Conservation (phyloP, 2,329 filamentous ascomycete species). For the Gyromitra esculenta region DNA sequence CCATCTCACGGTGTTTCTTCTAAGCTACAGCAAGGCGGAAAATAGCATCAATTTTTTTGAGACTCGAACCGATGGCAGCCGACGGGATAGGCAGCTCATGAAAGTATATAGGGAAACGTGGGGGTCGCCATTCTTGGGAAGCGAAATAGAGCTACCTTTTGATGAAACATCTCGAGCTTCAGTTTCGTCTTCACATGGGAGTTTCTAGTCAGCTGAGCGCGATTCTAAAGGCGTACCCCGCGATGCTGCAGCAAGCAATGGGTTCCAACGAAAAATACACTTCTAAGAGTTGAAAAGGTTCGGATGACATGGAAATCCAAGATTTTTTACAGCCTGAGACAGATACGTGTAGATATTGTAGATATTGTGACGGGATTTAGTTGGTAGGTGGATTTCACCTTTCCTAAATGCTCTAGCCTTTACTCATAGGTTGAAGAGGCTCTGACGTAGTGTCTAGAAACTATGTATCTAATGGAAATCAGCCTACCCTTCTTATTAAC, state of each 20-base stretch:
- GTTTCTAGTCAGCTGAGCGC: conserved; percentile 49
- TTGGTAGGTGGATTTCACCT: conserved; percentile 20
- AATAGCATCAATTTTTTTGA: conserved; percentile 20
- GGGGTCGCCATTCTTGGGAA: conserved; percentile 11
- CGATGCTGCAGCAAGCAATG: conserved; percentile 31
- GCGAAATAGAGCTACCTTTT: conserved; percentile 30
- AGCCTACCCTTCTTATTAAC: neutral
- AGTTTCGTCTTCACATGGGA: conserved; percentile 47
- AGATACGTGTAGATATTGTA: neutral
- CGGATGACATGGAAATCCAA: conserved; percentile 40
- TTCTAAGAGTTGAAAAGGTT: conserved; percentile 40
- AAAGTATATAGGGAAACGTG: conserved; percentile 22
- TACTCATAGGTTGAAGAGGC: conserved; percentile 13
- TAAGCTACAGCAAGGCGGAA: neutral
- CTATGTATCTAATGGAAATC: neutral
- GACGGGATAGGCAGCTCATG: conserved; percentile 1
- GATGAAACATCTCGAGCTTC: conserved; percentile 21
- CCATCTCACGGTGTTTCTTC: conserved; percentile 2
- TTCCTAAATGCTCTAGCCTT: neutral
- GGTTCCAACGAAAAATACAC: conserved; percentile 12
- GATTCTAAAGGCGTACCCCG: conserved; percentile 35
- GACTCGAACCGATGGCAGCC: neutral
- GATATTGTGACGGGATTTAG: conserved; percentile 15
- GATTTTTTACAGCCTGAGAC: conserved; percentile 19
- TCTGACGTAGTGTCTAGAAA: conserved; percentile 28